phyloP scores from a whole-genome alignment of 2,329 filamentous ascomycete species.

The Aspergillus sp. region DNA sequence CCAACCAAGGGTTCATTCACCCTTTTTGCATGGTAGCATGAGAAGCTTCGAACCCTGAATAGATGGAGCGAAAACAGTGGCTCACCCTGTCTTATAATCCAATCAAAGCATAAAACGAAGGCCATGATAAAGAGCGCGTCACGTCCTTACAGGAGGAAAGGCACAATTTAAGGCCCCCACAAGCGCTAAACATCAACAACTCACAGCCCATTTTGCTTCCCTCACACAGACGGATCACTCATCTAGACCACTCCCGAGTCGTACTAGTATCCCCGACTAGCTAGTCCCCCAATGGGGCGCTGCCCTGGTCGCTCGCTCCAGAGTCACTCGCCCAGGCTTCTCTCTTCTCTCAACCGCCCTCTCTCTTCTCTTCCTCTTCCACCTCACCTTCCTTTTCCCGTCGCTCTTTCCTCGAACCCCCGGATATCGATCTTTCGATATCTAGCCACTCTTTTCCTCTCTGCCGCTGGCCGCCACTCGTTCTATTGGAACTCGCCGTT shows the following conservation, averaged over 20 bases:
- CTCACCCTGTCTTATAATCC: not conserved
- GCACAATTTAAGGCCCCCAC: not conserved
- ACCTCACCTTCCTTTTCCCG: not conserved
- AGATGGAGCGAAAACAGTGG: not conserved
- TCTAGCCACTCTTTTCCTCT: constrained; percentile 13
- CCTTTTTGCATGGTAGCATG: not conserved
- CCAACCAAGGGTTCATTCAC: not conserved
- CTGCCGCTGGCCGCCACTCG: constrained; percentile 28
- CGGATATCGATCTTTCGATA: constrained; percentile 12
- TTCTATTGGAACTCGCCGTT: constrained; percentile 18
- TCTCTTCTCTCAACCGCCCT: not conserved
- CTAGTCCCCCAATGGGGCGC: constrained; percentile 8
- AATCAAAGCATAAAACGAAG: not conserved
- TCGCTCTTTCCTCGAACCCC: constrained; percentile 14
- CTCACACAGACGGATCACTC: not conserved
- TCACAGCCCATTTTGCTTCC: not conserved
- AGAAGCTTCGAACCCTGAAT: not conserved
- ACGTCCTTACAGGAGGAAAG: not conserved
- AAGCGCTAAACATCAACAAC: not conserved
- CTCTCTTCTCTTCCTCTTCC: constrained; percentile 3
- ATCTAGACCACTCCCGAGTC: constrained; percentile 7
- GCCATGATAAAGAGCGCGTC: not conserved
- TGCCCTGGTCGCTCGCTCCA: constrained; percentile 17
- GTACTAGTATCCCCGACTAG: not conserved
- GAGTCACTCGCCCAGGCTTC: constrained; percentile 14